Evolutionary conservation across 257 asterid genomes (phyloP).

Genomic region (Solanum dulcamara): DNA sequence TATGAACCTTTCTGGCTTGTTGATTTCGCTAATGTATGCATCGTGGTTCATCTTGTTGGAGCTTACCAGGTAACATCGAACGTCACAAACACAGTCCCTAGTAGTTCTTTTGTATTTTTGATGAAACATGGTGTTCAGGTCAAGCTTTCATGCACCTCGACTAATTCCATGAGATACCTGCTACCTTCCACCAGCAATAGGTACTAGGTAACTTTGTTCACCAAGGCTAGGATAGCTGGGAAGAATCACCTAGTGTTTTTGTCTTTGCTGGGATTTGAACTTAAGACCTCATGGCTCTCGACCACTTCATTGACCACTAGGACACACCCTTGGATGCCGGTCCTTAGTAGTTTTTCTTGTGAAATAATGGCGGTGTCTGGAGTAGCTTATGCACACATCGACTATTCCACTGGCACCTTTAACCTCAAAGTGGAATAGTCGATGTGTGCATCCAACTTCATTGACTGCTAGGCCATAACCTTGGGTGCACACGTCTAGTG

Average conservation of each 20-base stretch:
- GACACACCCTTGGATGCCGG: neutral
- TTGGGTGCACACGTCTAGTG: neutral
- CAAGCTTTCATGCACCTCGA: too few species aligned
- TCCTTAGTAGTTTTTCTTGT: neutral
- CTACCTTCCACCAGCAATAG: neutral
- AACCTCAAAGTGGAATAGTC: neutral
- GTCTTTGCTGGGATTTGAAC: neutral
- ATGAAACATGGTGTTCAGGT: neutral
- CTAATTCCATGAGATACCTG: neutral
- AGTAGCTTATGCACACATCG: neutral
- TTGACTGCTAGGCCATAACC: neutral
- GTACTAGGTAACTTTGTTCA: neutral
- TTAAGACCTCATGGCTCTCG: neutral
- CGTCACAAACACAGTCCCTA: neutral
- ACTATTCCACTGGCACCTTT: neutral
- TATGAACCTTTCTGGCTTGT: constrained; percentile 68
- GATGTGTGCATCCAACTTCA: neutral
- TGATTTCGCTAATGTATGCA: constrained; percentile 45
- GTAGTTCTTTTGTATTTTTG: neutral
- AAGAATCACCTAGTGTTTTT: neutral
- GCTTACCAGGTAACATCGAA: constrained; percentile 46
- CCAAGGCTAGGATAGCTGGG: neutral
- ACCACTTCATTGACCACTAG: neutral
- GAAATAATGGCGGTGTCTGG: neutral
- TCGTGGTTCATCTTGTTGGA: constrained; percentile 52